Base-by-base conservation (phyloP, 768 basidiomycete genomes). In the Termitomyces sp. region DNA sequence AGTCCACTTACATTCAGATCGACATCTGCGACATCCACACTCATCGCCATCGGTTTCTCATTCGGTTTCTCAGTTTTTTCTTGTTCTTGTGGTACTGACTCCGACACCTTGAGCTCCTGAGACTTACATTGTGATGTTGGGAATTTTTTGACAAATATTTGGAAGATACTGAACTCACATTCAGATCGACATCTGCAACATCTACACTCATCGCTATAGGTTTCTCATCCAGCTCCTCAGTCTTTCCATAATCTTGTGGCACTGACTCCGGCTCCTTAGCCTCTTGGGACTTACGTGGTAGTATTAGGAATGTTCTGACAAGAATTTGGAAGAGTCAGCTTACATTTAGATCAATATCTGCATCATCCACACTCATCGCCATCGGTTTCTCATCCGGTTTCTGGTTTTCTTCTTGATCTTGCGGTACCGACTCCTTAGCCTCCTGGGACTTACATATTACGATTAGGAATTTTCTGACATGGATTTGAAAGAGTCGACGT, bases 141-240 rank as follows among this genome's bases (percentile, higher is more conserved):
- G 5, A 16, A 26, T n/a, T 14, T 44, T 24, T 16, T 1, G 16
- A 27, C 45, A 30, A 45, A 18, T 4, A 26, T 24, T 50, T 34
- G 20, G 5, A 58, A 5, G 43, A 30, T n/a, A n/a, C n/a, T 32
- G n/a, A 14, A 40, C 59, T 47, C n/a, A 62, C 64, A 9, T 33
- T 42, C 4, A 61, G 26, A 53, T 63, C 53, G 9, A 61, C 49
- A 22, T 65, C 64, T 24, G 54, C 57, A 16, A 34, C 50, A 53
- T 62, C 49, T 2, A 59, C 48, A 14, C 57, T 46, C 45, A 59
- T 57, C 16, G n/a, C 44, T 36, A 42, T 26, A 12, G 53, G 36
- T 22, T 51, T 50, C n/a, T n/a, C n/a, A n/a, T n/a, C n/a, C n/a
- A n/a, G n/a, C 32, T 18, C 18, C 3, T 26, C 39, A 32, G 24